These are phyloP conservation scores for Taiwanofungus camphoratus DNA, from an alignment of 1,284 basidiomycete species.

Conservation along the genomic window DNA sequence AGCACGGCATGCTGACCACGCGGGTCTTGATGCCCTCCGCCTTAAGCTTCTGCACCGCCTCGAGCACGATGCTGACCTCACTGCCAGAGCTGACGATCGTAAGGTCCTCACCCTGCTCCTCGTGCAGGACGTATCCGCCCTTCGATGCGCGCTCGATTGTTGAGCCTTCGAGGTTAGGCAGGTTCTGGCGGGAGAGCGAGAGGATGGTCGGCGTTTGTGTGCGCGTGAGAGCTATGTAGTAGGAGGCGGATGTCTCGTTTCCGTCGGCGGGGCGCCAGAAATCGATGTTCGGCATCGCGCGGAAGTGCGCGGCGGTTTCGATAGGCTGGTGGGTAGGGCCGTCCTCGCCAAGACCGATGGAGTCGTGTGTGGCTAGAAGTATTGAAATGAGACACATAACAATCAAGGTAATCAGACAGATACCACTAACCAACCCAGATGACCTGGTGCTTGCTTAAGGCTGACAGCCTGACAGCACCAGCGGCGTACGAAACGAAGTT, in stretches of 20 bases:
- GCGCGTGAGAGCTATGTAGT: slow-evolving; percentile 74
- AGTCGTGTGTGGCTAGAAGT: slow-evolving; percentile 74
- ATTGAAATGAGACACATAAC: slow-evolving; percentile 8
- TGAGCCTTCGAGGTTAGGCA: slow-evolving; percentile 88
- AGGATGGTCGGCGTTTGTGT: slow-evolving; percentile 80
- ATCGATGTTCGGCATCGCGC: slow-evolving; percentile 85
- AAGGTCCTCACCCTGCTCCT: slow-evolving; percentile 71
- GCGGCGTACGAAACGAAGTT: slow-evolving; percentile 95
- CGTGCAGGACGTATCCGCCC: slow-evolving; percentile 89
- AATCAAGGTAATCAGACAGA: slow-evolving; percentile 13
- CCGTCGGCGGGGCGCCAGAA: slow-evolving; percentile 94
- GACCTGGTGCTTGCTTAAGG: slow-evolving; percentile 85
- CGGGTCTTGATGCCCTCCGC: slow-evolving; percentile 77
- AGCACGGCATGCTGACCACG: slow-evolving; percentile 86
- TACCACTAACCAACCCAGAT: slow-evolving; percentile 79
- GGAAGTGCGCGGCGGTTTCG: slow-evolving; percentile 83
- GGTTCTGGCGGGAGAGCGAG: slow-evolving; percentile 87
- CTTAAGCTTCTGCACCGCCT: slow-evolving; percentile 77
- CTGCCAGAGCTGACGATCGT: slow-evolving; percentile 88
- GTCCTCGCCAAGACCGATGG: slow-evolving; percentile 91
- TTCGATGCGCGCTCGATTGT: slow-evolving; percentile 79
- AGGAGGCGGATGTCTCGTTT: slow-evolving; percentile 91
- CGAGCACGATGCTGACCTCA: slow-evolving; percentile 83
- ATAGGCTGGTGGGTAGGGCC: slow-evolving; percentile 96
- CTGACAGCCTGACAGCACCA: slow-evolving; percentile 88